These are phyloP conservation scores for Grosmannia penicillata DNA, from an alignment of 2,329 filamentous ascomycete species.

Conservation along the genomic window DNA sequence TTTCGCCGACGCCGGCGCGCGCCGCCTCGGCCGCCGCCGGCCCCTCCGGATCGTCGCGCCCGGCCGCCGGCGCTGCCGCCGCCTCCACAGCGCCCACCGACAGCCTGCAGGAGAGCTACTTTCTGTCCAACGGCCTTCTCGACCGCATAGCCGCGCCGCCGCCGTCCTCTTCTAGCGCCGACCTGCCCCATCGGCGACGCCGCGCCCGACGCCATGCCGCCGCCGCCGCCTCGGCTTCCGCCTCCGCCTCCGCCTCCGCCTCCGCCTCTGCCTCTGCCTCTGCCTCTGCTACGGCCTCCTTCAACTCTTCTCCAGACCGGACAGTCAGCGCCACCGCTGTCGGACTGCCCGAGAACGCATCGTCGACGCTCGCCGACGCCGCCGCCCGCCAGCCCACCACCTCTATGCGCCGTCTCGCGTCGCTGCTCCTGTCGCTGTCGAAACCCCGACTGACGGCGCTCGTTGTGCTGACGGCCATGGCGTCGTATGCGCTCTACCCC, in stretches of 20 bases:
- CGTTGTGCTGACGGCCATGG: constrained; percentile 80
- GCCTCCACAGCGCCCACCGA: constrained; percentile 7
- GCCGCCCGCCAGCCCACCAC: constrained; percentile 33
- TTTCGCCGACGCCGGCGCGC: constrained; percentile 1
- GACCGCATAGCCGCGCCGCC: constrained; percentile 10
- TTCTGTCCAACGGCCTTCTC: constrained; percentile 19
- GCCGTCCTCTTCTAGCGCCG: background rate
- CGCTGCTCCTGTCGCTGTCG: constrained; percentile 78
- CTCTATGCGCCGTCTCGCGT: constrained; percentile 50
- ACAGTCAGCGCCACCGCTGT: background rate
- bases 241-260: background rate
- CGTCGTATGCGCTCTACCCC: constrained; percentile 84
- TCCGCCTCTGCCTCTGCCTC: background rate
- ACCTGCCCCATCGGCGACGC: constrained; percentile 11
- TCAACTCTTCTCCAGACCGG: too few relatives aligned
- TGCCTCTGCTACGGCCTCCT: background rate
- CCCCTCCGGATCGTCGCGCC: too few relatives aligned
- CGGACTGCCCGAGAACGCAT: constrained; percentile 22
- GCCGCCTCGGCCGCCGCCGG: constrained; percentile 8
- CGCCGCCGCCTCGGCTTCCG: background rate
- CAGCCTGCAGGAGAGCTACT: constrained; percentile 17
- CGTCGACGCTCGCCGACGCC: constrained; percentile 37
- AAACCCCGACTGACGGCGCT: constrained; percentile 89
- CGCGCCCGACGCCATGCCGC: constrained; percentile 1
- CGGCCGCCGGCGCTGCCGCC: constrained; percentile 6